Evolutionary conservation across 1,284 basidiomycete genomes (phyloP), one percentile per base, ranked within the genome.

Genomic region (Rhodotorula mucilaginosa): DNA sequence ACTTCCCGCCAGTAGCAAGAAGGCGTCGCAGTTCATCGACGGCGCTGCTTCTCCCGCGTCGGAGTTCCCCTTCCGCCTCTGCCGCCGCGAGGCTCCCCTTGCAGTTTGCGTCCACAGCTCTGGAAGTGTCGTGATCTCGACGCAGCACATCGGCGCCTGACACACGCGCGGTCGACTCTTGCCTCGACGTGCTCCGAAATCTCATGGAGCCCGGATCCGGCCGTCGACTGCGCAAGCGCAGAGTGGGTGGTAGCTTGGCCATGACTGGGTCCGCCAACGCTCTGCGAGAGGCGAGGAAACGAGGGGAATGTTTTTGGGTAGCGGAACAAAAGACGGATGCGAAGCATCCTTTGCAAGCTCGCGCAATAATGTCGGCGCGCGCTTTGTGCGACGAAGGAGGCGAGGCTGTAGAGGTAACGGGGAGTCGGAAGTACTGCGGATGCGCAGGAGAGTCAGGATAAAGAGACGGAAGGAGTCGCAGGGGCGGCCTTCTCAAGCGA

Each of bases 341-440:
- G 79, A 90, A 95, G 81, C 92, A 95, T 5, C 88, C 85, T 72
- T 91, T 88, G 80, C 92, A 95, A 5, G 92, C 89, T 12, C 92
- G 85, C 0, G 90, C 90, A 48, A 76, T 63, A 44, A 12, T 13
- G 2, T 44, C 10, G 10, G 12, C 39, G 39, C 39, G 39, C 10
- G 39, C 39, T 44, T 44, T 44, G 10, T n/a, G 10, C 26, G 51
- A 16, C n/a, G 51, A 21, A 13, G 23, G n/a, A 23, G 19, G 4
- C 12, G 34, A 65, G 89, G 84, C 79, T 89, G 89, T 58, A 4
- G 68, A 34, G 16, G 18, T 23, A 5, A 44, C 46, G 2, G 87
- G 79, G 67, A 92, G 88, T 80, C 88, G 90, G 81, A 92, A 93
- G 1, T 88, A 91, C 91, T 92, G 71, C 21, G 21, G 18, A 19